Base-by-base conservation (phyloP, 2,329 filamentous ascomycete genomes). In the Tolypocladium sp. region DNA sequence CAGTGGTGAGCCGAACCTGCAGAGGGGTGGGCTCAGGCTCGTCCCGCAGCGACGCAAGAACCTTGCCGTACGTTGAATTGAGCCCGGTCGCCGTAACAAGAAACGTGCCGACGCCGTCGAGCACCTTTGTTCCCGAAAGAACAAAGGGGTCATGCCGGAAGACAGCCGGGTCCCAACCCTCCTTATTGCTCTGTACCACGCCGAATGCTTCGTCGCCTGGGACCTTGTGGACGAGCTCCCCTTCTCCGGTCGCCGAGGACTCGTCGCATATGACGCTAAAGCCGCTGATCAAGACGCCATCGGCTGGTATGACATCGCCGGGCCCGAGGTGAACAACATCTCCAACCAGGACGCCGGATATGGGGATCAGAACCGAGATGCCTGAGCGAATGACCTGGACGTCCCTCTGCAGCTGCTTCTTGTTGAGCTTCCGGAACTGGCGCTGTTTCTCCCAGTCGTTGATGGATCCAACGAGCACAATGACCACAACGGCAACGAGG, bases 161-260 rank as follows among this genome's bases (percentile, higher is more conserved):
- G 46, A 79, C 72, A 72, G 25, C 10, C 4, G 46, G 46, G 15
- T 15, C 38, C 13, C 38, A 40, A 40, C 8, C 38, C 4, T 9
- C 15, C 38, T 40, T 13, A 13, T 20, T 2, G 10, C 10, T 20
- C 38, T 12, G 9, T 17, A 40, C 1, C 10, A 5, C 38, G 13
- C 38, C 2, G 27, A 81, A 84, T 54, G 85, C 84, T 55, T 83
- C 79, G 10, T 83, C 77, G 10, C 81, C 85, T 4, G 77, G 71
- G 0, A 79, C 82, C 73, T 91, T 91, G 71, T 84, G 86, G 69
- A 90, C 81, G 54, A 86, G 80, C 65, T 91, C 87, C 0, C 86
- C 89, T 72, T 91, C 88, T 63, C 88, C 88, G 37, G 87, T 90
- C 1, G 86, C 85, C 17, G 86, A 89, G 3, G 86, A 89, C 67